phyloP scores from a whole-genome alignment of 1,139 yeast genomes.

The Pichia sp. region DNA sequence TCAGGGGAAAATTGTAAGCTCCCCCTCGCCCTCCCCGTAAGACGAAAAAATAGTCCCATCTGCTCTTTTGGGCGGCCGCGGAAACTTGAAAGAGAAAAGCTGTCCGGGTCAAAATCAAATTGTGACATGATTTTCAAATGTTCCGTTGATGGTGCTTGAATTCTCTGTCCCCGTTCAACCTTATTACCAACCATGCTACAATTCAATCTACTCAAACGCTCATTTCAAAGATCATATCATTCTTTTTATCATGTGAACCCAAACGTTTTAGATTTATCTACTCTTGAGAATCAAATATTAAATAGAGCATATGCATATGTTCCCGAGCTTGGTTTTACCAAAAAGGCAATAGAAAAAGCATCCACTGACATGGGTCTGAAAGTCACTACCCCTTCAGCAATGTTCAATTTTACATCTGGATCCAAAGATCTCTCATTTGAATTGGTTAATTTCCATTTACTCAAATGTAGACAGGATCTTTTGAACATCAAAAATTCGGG shows the following conservation, averaged over 20 bases:
- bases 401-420: slow-evolving; percentile 39
- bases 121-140: too few species aligned
- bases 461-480: slow-evolving; percentile 43
- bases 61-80: too few species aligned
- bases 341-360: slow-evolving; percentile 52
- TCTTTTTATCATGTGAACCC: slow-evolving; percentile 23
- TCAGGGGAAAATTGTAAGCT: too few species aligned
- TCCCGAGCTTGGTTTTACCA: slow-evolving; percentile 63
- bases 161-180: too few species aligned
- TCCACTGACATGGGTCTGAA: slow-evolving; percentile 50
- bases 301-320: slow-evolving; percentile 44
- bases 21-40: too few species aligned
- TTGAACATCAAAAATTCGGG: slow-evolving; percentile 23
- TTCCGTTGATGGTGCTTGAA: too few species aligned
- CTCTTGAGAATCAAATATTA: slow-evolving; percentile 29
- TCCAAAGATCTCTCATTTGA: slow-evolving; percentile 34
- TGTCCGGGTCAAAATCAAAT: too few species aligned
- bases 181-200: too few species aligned
- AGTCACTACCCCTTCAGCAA: slow-evolving; percentile 56
- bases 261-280: slow-evolving; percentile 18
- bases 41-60: too few species aligned
- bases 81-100: too few species aligned
- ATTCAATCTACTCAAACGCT: too few species aligned
- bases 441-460: slow-evolving; percentile 58
- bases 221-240: slow-evolving; percentile 11